Evolutionary conservation across 2,329 filamentous ascomycete genomes (phyloP), one percentile per base, ranked within the genome.

Genomic region (Elsinoe arachidis): DNA sequence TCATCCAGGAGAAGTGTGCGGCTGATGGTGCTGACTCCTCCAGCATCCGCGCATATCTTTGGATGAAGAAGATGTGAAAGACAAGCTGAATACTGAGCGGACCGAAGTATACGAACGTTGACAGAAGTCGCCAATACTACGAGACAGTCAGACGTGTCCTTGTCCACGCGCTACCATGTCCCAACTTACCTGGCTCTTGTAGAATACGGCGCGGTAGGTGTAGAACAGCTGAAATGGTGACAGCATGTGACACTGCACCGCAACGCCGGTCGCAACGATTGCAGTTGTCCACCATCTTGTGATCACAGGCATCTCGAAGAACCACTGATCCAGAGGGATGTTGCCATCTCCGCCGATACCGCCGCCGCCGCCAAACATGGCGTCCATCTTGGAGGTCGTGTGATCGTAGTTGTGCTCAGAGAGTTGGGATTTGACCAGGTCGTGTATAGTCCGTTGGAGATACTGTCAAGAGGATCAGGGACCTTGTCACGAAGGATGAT

Each of bases 41-140:
- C 47, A 99, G 83, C 43, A 97, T 86, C 53, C 93, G 87, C 5
- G 92, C 91, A 73, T 99, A 99, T 58, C 93, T 87, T 70, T 96
- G 91, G 58, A 96, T 85, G 75, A 99, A 99, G 80, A 96, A 99
- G 71, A 97, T 88, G 72, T 97, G 92, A 78, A 96, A 97, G 64
- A 97, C 80, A 39, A 99, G 84, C 71, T 97, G 93, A 68, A 99
- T 83, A 30, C 87, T 93, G 63, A 97, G 84, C 1, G 92, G 91
- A 2, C 93, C 93, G 69, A 97, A 97, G 77, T 97, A 99, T 68
- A 97, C 83, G 75, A 99, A 99, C 1, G 92, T 96, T 2, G 92
- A 95, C 39, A 96, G 68, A n/a, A 99, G 79, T 39, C 93, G 87
- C 93, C 93, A 99, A 73, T 96, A 97, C 90, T 53, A 26, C n/a